Percentiles rank a stretch among this genome's conserved stretches.
Evolutionary conservation across 768 basidiomycete species (phyloP).

Genomic region (Boletellus ananas): DNA sequence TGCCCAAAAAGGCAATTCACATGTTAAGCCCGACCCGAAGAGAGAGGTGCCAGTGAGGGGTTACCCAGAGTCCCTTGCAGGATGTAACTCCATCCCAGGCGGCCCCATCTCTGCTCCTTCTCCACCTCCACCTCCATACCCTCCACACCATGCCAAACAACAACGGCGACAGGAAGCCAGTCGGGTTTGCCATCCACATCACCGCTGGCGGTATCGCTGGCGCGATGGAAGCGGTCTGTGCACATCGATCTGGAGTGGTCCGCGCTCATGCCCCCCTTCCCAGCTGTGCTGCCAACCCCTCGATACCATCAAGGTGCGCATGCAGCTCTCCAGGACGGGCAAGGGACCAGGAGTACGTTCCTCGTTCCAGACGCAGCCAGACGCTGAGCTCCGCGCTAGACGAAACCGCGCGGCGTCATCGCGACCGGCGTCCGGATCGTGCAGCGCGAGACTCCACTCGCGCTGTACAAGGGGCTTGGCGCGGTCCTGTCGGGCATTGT

Average conservation of each 20-base stretch:
- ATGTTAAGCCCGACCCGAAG: slow-evolving; percentile 24
- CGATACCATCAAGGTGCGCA: slow-evolving; percentile 99
- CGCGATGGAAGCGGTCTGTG: slow-evolving; percentile 81
- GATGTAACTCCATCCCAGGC: neutral
- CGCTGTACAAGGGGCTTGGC: slow-evolving; percentile 96
- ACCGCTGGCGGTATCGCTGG: slow-evolving; percentile 94
- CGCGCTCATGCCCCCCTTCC: neutral
- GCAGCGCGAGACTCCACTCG: slow-evolving; percentile 87
- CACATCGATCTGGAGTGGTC: neutral
- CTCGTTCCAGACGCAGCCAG: neutral
- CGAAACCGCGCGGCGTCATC: slow-evolving; percentile 87
- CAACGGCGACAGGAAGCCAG: slow-evolving; percentile 64
- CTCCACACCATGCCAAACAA: slow-evolving; percentile 47
- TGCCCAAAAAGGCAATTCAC: slow-evolving; percentile 26
- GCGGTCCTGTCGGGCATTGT: slow-evolving; percentile 96
- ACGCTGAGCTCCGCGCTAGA: slow-evolving; percentile 44
- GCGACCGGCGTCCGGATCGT: slow-evolving; percentile 89
- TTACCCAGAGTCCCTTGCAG: neutral
- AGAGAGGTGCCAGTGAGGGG: slow-evolving; percentile 18
- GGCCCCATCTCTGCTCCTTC: neutral
- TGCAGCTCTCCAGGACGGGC: slow-evolving; percentile 91
- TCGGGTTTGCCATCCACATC: slow-evolving; percentile 85
- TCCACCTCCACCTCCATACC: neutral
- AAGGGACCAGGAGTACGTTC: slow-evolving; percentile 74
- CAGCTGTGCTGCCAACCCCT: slow-evolving; percentile 86